Evolutionary conservation across 805 yeast species (phyloP).

Genomic region (Nakazawaea ishiwadae): DNA sequence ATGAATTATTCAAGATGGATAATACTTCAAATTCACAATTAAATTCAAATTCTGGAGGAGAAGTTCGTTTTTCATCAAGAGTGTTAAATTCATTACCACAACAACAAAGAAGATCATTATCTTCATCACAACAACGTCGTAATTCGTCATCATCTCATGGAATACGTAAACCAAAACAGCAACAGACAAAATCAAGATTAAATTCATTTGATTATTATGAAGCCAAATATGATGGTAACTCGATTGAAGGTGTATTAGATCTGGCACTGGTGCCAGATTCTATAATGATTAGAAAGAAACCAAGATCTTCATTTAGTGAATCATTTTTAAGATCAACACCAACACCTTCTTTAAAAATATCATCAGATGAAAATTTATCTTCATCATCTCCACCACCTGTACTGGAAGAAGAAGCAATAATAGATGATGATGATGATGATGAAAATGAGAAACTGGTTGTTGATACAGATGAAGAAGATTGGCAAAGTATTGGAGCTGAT

Average conservation of each 20-base stretch:
- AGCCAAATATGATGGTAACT: slow-evolving; percentile 23
- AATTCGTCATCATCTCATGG: slow-evolving; percentile 19
- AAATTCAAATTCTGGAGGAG: background rate
- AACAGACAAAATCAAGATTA: slow-evolving; percentile 28
- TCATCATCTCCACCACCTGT: slow-evolving; percentile 14
- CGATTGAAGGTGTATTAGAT: slow-evolving; percentile 16
- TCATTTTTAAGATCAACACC: slow-evolving; percentile 32
- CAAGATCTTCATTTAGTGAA: slow-evolving; percentile 33
- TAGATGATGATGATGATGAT: too few species aligned
- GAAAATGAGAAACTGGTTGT: slow-evolving; percentile 29
- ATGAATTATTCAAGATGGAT: slow-evolving; percentile 19
- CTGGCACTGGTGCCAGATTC: slow-evolving; percentile 23
- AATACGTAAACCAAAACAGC: slow-evolving; percentile 28
- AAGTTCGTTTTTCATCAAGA: slow-evolving; percentile 10
- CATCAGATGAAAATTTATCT: slow-evolving; percentile 11
- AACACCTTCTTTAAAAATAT: slow-evolving; percentile 5
- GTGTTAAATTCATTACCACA: slow-evolving; percentile 8
- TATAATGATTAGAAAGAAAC: slow-evolving; percentile 21
- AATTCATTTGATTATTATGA: slow-evolving; percentile 35
- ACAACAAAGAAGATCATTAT: slow-evolving; percentile 3
- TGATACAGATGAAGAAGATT: slow-evolving; percentile 96
- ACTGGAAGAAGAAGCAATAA: slow-evolving; percentile 9
- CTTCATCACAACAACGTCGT: slow-evolving; percentile 7
- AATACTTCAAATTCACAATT: slow-evolving; percentile 7
- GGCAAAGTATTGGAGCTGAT: slow-evolving; percentile 86